phyloP scores from a whole-genome alignment of 2,329 filamentous ascomycete genomes.

The Lanzia echinophila region DNA sequence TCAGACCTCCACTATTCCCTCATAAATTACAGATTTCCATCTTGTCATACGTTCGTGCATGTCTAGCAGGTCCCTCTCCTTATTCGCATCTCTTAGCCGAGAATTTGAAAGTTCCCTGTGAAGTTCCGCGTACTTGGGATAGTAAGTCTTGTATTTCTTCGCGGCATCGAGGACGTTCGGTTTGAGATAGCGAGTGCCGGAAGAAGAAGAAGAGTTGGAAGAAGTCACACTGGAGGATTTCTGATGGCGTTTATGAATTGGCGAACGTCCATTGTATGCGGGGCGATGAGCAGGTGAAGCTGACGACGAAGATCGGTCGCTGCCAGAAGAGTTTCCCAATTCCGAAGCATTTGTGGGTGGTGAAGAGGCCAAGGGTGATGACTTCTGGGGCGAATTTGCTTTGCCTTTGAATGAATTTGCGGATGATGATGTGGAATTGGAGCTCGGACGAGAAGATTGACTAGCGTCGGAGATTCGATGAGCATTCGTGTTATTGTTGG shows the following conservation, averaged over 20 bases:
- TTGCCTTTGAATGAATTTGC: constrained; percentile 33
- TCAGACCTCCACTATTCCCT: constrained; percentile 18
- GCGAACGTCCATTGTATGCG: constrained; percentile 22
- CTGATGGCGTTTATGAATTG: constrained; percentile 28
- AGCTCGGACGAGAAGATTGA: constrained; percentile 38
- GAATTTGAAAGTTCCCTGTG: constrained; percentile 45
- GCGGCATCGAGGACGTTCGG: constrained; percentile 47
- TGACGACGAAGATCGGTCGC: constrained; percentile 24
- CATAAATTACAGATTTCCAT: constrained; percentile 52
- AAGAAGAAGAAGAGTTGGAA: constrained; percentile 23
- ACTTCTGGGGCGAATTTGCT: constrained; percentile 54
- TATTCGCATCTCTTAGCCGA: constrained; percentile 42
- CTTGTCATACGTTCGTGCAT: constrained; percentile 47
- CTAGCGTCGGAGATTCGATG: constrained; percentile 44
- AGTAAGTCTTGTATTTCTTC: constrained; percentile 48
- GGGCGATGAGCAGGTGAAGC: constrained; percentile 18
- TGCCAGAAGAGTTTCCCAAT: constrained; percentile 38
- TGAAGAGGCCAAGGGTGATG: constrained; percentile 58
- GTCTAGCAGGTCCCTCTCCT: constrained; percentile 44
- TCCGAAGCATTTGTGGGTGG: constrained; percentile 61
- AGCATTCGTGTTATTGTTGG: constrained; percentile 24
- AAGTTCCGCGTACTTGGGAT: constrained; percentile 50
- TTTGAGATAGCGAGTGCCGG: constrained; percentile 33
- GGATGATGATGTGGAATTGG: constrained; percentile 36
- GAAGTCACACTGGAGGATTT: constrained; percentile 28